Base-by-base conservation (phyloP, 2,329 filamentous ascomycete species). In the Diaporthe citriasiana region DNA sequence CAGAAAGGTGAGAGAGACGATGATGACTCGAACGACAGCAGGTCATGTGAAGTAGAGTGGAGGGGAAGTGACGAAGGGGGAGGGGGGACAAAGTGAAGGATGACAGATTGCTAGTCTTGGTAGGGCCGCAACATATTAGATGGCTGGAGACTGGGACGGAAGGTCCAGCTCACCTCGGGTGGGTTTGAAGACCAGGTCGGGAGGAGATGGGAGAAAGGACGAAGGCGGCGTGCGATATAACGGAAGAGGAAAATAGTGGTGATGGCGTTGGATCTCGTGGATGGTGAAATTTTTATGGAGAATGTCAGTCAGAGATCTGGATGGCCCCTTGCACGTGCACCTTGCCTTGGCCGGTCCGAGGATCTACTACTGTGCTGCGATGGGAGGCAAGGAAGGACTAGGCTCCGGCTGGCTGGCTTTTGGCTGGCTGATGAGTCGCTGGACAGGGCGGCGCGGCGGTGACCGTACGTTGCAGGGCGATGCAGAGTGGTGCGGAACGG, bases 261-360 rank as follows among this genome's bases (percentile, higher is more conserved):
- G 42, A 60, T 53, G 56, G 38, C 40, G 47, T 38, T 63, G 56
- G 70, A 71, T 38, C 73, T 57, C 55, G 63, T 69, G 63, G 60
- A 69, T 70, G 72, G 65, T 71, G 73, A 74, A 69, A 69, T 60
- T 70, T 72, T 72, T 72, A 74, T 74, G 74, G 74, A 74, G 74
- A 71, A 57, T 71, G 63, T 57, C 42, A 45, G 71, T 53, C 33
- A 56, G 51, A 57, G 27, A 33, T 45, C 63, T 57, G 50, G 38
- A 57, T 33, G 38, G 27, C 42, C 56, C 56, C 70, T 71, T 63
- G 70, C 70, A 71, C 56, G 50, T 71, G 70, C 70, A 71, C 56
- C n/a, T n/a, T n/a, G 2, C 45, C 50, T 55, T 53, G 70, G 56
- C 70, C 45, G 50, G 38, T 71, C 70, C 50, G 70, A 68, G 63